Conservation (phyloP, 106 monocot genomes). For the Dactylorhiza incarnata region DNA sequence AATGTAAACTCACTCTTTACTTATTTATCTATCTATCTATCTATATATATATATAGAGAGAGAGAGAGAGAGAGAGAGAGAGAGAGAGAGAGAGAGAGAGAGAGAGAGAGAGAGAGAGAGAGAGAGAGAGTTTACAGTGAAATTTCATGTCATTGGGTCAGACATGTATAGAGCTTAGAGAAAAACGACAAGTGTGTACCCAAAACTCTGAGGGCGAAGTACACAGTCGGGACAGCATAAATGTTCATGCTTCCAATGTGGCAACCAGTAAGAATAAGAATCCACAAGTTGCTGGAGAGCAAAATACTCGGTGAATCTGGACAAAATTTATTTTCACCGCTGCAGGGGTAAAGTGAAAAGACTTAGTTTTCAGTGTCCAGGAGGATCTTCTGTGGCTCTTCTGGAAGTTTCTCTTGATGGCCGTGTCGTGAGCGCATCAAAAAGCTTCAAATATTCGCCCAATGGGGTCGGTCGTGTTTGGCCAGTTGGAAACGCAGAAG, state of each 20-base stretch:
- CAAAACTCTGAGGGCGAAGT: not conserved
- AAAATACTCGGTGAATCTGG: not conserved
- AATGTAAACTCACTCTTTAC: too few relatives aligned
- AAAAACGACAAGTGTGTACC: not conserved
- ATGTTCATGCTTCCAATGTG: not conserved
- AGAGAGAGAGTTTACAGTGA: not conserved
- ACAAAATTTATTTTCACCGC: not conserved
- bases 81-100: not conserved
- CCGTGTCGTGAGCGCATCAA: too few relatives aligned
- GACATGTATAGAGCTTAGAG: not conserved
- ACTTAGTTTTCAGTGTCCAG: not conserved
- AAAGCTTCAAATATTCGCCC: too few relatives aligned
- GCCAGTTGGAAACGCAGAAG: too few relatives aligned
- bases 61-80: not conserved
- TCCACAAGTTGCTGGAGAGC: not conserved
- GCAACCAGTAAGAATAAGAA: slow-evolving; percentile 6
- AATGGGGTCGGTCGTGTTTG: too few relatives aligned
- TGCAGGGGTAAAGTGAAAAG: not conserved
- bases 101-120: not conserved
- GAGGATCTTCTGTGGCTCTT: not conserved
- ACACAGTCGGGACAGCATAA: not conserved
- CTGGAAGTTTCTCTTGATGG: not conserved
- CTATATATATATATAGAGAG: too few relatives aligned
- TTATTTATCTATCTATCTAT: too few relatives aligned
- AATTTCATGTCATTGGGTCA: not conserved